Conservation (phyloP, 1,139 yeast genomes). For the Debaryomyces subglobosus region DNA sequence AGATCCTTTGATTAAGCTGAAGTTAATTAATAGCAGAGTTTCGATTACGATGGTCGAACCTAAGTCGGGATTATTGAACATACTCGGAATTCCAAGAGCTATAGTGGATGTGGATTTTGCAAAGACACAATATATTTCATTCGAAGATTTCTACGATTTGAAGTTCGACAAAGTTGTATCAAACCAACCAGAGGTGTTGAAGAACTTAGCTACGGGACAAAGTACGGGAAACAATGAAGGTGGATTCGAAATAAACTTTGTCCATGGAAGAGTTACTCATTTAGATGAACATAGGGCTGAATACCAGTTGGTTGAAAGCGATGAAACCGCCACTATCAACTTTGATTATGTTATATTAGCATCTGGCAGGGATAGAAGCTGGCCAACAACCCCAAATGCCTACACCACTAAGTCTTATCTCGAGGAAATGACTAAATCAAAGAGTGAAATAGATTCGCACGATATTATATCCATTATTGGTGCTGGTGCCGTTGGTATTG, state of each 20-base stretch:
- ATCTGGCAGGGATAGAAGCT: slow-evolving; percentile 45
- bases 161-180: slow-evolving; percentile 25
- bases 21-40: slow-evolving; percentile 6
- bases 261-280: slow-evolving; percentile 34
- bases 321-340: slow-evolving; percentile 20
- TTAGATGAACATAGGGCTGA: slow-evolving; percentile 23
- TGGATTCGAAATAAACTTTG: slow-evolving; percentile 26
- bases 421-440: slow-evolving; percentile 30
- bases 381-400: slow-evolving; percentile 52
- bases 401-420: slow-evolving; percentile 23
- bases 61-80: slow-evolving; percentile 46
- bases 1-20: slow-evolving; percentile 2
- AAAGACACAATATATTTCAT: slow-evolving; percentile 36
- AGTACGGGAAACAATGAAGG: slow-evolving; percentile 8
- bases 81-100: slow-evolving; percentile 48
- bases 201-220: neutral
- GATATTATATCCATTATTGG: slow-evolving; percentile 34
- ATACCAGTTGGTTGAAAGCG: slow-evolving; percentile 17
- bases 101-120: slow-evolving; percentile 46
- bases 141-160: slow-evolving; percentile 26
- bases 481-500: slow-evolving; percentile 48
- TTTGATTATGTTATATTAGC: slow-evolving; percentile 48
- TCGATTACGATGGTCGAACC: slow-evolving; percentile 45
- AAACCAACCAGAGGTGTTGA: slow-evolving; percentile 15
- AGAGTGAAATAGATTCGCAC: slow-evolving; percentile 18